Percentiles rank a stretch among this genome's conserved stretches.
Conservation (phyloP, 2,329 filamentous ascomycete species). For the Aspergillus fumigatus region DNA sequence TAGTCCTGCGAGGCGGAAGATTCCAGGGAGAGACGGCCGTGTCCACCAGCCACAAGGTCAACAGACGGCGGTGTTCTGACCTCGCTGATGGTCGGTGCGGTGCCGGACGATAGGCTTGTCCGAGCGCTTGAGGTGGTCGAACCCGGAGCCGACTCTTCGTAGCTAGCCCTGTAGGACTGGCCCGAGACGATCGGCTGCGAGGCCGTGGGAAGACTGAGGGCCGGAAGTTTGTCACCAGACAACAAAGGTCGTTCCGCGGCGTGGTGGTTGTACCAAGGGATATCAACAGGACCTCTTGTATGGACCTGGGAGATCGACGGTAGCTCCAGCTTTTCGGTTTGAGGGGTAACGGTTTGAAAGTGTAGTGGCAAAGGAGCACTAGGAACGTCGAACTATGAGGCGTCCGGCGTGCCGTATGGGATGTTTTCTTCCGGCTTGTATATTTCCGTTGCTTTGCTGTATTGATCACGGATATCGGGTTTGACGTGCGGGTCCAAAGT, state of each 20-base stretch:
- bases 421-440: neutral
- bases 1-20: constrained; percentile 32
- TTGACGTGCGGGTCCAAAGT: constrained; percentile 6
- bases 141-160: constrained; percentile 56
- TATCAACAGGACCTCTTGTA: constrained; percentile 70
- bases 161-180: constrained; percentile 71
- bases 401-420: constrained; percentile 18
- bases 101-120: constrained; percentile 54
- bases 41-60: constrained; percentile 50
- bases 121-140: constrained; percentile 50
- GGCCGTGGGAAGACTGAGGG: constrained; percentile 64
- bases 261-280: constrained; percentile 65
- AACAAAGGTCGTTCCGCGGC: constrained; percentile 59
- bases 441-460: neutral
- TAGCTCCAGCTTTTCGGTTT: constrained; percentile 91
- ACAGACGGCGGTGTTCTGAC: constrained; percentile 68
- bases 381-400: constrained; percentile 20
- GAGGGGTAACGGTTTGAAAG: constrained; percentile 29
- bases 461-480: neutral
- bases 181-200: constrained; percentile 62
- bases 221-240: constrained; percentile 70
- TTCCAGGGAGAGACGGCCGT: constrained; percentile 32
- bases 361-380: constrained; percentile 7
- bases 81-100: constrained; percentile 41
- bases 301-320: constrained; percentile 80